Evolutionary conservation across 2,329 filamentous ascomycete genomes (phyloP).

Genomic region (Arthroderma uncinatum): DNA sequence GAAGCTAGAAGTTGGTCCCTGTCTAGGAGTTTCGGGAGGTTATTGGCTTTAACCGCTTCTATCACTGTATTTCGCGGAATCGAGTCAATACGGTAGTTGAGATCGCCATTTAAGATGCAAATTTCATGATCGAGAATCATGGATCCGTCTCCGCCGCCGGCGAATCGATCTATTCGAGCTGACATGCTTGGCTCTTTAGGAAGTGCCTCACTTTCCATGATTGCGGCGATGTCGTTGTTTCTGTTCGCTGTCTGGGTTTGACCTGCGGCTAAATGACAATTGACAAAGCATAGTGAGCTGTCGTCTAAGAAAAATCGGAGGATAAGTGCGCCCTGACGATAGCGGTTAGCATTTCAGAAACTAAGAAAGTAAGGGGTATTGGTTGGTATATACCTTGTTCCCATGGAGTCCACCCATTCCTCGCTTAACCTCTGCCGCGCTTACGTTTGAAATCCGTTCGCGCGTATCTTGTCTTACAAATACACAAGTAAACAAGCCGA

Average conservation of each 20-base stretch:
- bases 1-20: slow-evolving; percentile 87
- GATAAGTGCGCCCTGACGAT: slow-evolving; percentile 60
- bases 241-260: slow-evolving; percentile 82
- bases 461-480: slow-evolving; percentile 78
- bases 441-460: slow-evolving; percentile 63
- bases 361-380: neutral
- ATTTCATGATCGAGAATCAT: slow-evolving; percentile 97
- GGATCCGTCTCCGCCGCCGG: slow-evolving; percentile 84
- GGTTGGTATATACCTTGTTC: slow-evolving; percentile 54
- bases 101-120: slow-evolving; percentile 89
- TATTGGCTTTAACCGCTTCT: slow-evolving; percentile 67
- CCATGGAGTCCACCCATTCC: slow-evolving; percentile 92
- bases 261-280: slow-evolving; percentile 91
- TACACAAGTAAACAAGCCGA: slow-evolving; percentile 90
- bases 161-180: slow-evolving; percentile 63
- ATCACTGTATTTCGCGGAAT: slow-evolving; percentile 92
- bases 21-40: slow-evolving; percentile 76
- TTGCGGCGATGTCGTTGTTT: slow-evolving; percentile 83
- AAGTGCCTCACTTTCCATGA: slow-evolving; percentile 70
- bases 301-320: slow-evolving; percentile 91
- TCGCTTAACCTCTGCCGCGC: slow-evolving; percentile 76
- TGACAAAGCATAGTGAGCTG: slow-evolving; percentile 88
- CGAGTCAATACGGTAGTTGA: slow-evolving; percentile 97
- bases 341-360: slow-evolving; percentile 3
- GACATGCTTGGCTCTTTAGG: slow-evolving; percentile 57